Evolutionary conservation across 169 alveolate genomes (phyloP).

Genomic region (Plasmodium reichenowi): DNA sequence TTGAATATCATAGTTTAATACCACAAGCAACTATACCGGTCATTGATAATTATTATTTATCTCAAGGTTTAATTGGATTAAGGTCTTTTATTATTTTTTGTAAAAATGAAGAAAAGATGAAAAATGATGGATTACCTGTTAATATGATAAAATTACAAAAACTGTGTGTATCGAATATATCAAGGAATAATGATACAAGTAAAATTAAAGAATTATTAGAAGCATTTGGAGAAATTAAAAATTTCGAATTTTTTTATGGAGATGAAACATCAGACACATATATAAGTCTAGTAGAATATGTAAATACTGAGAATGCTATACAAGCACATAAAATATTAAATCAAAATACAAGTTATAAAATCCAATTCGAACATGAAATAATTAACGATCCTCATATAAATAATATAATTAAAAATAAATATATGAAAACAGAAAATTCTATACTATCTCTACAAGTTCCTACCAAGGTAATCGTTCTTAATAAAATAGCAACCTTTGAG

Average conservation of each 20-base stretch:
- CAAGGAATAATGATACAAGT: constrained; percentile 31
- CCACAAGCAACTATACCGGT: constrained; percentile 79
- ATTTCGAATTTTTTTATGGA: constrained; percentile 53
- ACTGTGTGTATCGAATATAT: constrained; percentile 55
- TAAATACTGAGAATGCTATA: constrained; percentile 78
- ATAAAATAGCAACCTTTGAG: constrained; percentile 85
- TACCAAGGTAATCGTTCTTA: constrained; percentile 82
- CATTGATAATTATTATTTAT: constrained; percentile 34
- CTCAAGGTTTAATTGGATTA: constrained; percentile 72
- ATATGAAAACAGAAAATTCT: constrained; percentile 47
- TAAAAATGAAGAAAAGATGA: constrained; percentile 71
- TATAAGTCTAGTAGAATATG: constrained; percentile 79
- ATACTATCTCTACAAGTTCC: constrained; percentile 81
- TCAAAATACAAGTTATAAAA: constrained; percentile 79
- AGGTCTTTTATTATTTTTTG: constrained; percentile 32
- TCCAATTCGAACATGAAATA: constrained; percentile 80
- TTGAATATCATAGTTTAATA: constrained; percentile 59
- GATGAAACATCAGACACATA: constrained; percentile 44
- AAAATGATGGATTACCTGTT: constrained; percentile 76
- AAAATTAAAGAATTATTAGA: constrained; percentile 47
- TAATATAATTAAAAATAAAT: constrained; percentile 68
- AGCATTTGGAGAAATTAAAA: constrained; percentile 43
- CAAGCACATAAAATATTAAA: constrained; percentile 83
- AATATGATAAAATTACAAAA: constrained; percentile 70
- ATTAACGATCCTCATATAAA: constrained; percentile 78